These are phyloP conservation scores for Zalaria sp. DNA, from an alignment of 2,329 filamentous ascomycete species.

Conservation along the genomic window DNA sequence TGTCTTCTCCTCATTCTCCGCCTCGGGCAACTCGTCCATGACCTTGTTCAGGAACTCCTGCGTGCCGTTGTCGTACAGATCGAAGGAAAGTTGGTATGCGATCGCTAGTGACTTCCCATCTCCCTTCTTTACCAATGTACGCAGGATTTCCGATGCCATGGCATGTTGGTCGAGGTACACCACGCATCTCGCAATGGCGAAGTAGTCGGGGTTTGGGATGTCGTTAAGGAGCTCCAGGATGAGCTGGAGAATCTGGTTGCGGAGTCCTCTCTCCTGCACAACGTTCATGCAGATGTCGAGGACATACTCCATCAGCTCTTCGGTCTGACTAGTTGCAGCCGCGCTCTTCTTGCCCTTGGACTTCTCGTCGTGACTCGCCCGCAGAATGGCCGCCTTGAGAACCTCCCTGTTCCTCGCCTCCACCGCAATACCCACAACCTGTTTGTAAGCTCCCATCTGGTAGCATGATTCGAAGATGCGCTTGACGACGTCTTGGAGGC, in stretches of 20 bases:
- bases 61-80: conserved; percentile 95
- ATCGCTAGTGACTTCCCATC: conserved; percentile 67
- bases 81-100: conserved; percentile 95
- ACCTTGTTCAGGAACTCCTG: conserved; percentile 93
- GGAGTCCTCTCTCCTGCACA: conserved; percentile 80
- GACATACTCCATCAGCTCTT: conserved; percentile 94
- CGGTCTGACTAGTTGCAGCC: conserved; percentile 48
- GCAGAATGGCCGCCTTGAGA: conserved; percentile 71
- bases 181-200: conserved; percentile 94
- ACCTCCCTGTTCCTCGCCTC: conserved; percentile 88
- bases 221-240: conserved; percentile 93
- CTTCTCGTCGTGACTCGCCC: conserved; percentile 77
- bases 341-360: conserved; percentile 43
- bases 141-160: conserved; percentile 76
- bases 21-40: conserved; percentile 58
- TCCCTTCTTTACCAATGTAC: conserved; percentile 64
- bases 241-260: conserved; percentile 71
- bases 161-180: conserved; percentile 89
- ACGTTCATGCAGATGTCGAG: conserved; percentile 95
- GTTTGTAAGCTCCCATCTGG: conserved; percentile 71
- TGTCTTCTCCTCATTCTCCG: conserved; percentile 31
- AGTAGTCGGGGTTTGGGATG: conserved; percentile 87
- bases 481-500: conserved; percentile 72
- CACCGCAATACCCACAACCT: conserved; percentile 92
- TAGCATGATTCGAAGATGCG: conserved; percentile 86